Conservation (phyloP, 2,329 filamentous ascomycete species). For the Aspergillus japonicus region DNA sequence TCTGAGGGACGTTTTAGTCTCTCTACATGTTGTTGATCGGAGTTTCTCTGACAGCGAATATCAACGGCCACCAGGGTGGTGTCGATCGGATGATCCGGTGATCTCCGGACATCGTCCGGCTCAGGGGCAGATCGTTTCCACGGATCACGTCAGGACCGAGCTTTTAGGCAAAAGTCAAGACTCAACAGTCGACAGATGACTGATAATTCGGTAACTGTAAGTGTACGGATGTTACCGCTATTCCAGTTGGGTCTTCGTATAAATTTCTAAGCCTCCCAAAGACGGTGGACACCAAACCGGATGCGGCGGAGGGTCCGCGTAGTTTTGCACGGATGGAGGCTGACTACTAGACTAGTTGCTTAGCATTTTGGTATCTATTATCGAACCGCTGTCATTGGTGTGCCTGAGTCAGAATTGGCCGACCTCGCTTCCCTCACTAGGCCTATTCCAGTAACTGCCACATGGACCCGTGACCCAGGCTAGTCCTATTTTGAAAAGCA, state of each 20-base stretch:
- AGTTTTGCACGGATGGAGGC: no score
- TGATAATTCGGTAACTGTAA: no score
- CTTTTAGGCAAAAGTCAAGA: not conserved
- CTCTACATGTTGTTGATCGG: not conserved
- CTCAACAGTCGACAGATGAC: no score
- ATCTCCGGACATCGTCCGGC: not conserved
- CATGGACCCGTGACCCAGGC: not conserved
- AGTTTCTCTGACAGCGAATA: not conserved
- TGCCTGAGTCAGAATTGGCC: slow-evolving; percentile 12
- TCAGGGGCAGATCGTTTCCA: not conserved
- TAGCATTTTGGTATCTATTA: not conserved
- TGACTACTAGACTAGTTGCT: no score
- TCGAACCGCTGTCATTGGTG: slow-evolving; percentile 16
- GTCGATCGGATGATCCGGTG: slow-evolving; percentile 18
- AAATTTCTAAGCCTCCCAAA: no score
- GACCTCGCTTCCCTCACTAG: slow-evolving; percentile 9
- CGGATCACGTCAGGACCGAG: not conserved
- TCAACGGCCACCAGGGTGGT: not conserved
- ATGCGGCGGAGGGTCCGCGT: no score
- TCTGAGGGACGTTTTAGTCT: not conserved
- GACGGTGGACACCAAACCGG: no score
- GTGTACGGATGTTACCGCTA: no score
- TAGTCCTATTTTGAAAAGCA: not conserved
- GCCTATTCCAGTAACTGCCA: slow-evolving; percentile 1
- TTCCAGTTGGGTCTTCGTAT: no score